Conservation (phyloP, 2,329 filamentous ascomycete species). For the Cryoendolithus antarcticus region DNA sequence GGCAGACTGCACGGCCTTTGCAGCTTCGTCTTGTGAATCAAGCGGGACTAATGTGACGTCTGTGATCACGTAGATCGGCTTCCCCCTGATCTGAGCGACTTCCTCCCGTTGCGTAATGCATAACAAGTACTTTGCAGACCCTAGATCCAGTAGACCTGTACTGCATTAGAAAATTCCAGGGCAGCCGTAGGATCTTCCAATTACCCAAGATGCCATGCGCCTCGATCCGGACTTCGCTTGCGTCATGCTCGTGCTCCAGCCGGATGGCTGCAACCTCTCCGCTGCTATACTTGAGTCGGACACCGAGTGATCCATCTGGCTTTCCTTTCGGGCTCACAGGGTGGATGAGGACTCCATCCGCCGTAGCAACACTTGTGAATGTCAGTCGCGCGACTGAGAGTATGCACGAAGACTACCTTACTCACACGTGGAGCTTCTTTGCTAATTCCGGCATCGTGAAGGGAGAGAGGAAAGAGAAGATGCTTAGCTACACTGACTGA, state of each 20-base stretch:
- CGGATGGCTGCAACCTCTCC: conserved; percentile 38
- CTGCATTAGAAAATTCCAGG: not conserved
- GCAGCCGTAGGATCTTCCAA: not conserved
- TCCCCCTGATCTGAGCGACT: conserved; percentile 74
- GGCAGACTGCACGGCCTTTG: conserved; percentile 56
- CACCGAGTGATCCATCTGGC: conserved; percentile 1
- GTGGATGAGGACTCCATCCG: conserved; percentile 73
- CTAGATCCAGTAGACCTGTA: conserved; percentile 70
- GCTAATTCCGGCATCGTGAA: conserved; percentile 58
- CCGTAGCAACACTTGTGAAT: conserved; percentile 45
- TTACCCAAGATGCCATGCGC: conserved; percentile 45
- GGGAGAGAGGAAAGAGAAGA: no score
- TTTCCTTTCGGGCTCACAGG: conserved; percentile 44
- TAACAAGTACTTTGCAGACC: conserved; percentile 70
- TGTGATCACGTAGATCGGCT: conserved; percentile 73
- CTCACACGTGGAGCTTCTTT: conserved; percentile 61
- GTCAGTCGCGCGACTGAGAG: not conserved
- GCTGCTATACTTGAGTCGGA: conserved; percentile 60
- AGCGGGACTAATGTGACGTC: conserved; percentile 87
- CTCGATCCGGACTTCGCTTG: conserved; percentile 31
- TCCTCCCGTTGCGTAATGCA: conserved; percentile 77
- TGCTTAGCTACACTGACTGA: no score
- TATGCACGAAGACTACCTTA: not conserved
- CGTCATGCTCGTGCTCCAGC: conserved; percentile 23
- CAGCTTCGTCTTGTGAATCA: conserved; percentile 61